phyloP scores from a whole-genome alignment of 2,329 filamentous ascomycete genomes.

The Nectriaceae sp. region DNA sequence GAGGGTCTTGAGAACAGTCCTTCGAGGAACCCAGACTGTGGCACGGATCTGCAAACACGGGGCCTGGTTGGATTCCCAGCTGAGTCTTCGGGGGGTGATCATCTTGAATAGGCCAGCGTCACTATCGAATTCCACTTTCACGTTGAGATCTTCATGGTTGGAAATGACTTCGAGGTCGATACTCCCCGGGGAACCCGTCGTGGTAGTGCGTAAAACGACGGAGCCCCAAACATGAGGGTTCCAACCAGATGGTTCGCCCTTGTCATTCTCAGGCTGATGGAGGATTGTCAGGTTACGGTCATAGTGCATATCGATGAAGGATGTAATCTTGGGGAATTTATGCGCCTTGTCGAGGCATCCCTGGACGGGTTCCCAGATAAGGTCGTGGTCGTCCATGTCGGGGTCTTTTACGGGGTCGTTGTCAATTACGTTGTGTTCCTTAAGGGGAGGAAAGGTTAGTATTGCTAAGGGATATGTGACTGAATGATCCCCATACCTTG shows the following conservation, averaged over 20 bases:
- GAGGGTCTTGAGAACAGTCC: constrained; percentile 40
- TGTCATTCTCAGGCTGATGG: constrained; percentile 35
- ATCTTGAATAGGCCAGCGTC: constrained; percentile 41
- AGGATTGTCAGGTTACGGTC: constrained; percentile 40
- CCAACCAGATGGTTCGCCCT: constrained; percentile 20
- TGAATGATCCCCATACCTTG: constrained; percentile 30
- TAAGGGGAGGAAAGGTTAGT: neutral
- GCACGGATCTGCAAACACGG: constrained; percentile 52
- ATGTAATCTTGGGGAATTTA: constrained; percentile 14
- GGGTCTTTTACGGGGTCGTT: constrained; percentile 27
- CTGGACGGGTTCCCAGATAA: constrained; percentile 29
- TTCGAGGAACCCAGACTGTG: constrained; percentile 49
- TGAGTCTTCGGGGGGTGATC: constrained; percentile 38
- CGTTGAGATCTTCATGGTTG: constrained; percentile 44
- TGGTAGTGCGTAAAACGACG: constrained; percentile 44
- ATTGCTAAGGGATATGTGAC: neutral
- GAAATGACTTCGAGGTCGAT: constrained; percentile 47
- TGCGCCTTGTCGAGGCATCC: constrained; percentile 29
- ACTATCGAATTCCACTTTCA: constrained; percentile 36
- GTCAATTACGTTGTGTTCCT: constrained; percentile 24
- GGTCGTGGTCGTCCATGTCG: constrained; percentile 14
- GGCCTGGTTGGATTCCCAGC: constrained; percentile 24
- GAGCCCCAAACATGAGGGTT: constrained; percentile 46
- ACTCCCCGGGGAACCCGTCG: constrained; percentile 34
- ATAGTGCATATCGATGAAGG: constrained; percentile 36